phyloP scores from a whole-genome alignment of 2,329 filamentous ascomycete species.

The Tympanopsis confertula region DNA sequence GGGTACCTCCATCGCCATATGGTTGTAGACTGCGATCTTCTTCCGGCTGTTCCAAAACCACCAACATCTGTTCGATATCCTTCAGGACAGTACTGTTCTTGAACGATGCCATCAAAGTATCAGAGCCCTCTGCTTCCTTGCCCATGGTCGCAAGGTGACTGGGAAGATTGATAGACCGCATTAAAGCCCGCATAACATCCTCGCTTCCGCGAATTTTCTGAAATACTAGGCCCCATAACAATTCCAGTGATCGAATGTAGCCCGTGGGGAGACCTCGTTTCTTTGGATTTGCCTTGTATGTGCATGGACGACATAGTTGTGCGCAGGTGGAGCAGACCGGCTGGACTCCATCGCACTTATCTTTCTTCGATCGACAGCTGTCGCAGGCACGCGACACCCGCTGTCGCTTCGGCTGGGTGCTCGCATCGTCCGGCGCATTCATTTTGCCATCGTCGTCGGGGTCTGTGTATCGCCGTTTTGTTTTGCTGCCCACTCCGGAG shows the following conservation, averaged over 20 bases:
- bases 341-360: slow-evolving; percentile 62
- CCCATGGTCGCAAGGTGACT: slow-evolving; percentile 34
- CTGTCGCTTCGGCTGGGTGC: slow-evolving; percentile 39
- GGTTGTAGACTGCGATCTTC: too few relatives aligned
- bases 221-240: slow-evolving; percentile 56
- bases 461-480: slow-evolving; percentile 5
- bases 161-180: slow-evolving; percentile 30
- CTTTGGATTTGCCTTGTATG: slow-evolving; percentile 62
- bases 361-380: slow-evolving; percentile 53
- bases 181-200: slow-evolving; percentile 38
- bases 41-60: slow-evolving; percentile 28
- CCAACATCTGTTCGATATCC: slow-evolving; percentile 43
- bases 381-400: slow-evolving; percentile 60
- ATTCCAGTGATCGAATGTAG: slow-evolving; percentile 63
- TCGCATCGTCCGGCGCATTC: slow-evolving; percentile 9
- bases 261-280: slow-evolving; percentile 72
- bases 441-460: slow-evolving; percentile 8
- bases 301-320: slow-evolving; percentile 50
- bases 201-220: slow-evolving; percentile 48
- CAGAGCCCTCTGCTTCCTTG: slow-evolving; percentile 38
- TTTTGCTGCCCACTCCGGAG: slow-evolving; percentile 13
- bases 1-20: too few relatives aligned
- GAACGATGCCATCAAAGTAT: slow-evolving; percentile 50
- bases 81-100: slow-evolving; percentile 48
- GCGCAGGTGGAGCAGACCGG: slow-evolving; percentile 58